Conservation (phyloP, 2,329 filamentous ascomycete genomes). For the Ceratocystis smalleyi region DNA sequence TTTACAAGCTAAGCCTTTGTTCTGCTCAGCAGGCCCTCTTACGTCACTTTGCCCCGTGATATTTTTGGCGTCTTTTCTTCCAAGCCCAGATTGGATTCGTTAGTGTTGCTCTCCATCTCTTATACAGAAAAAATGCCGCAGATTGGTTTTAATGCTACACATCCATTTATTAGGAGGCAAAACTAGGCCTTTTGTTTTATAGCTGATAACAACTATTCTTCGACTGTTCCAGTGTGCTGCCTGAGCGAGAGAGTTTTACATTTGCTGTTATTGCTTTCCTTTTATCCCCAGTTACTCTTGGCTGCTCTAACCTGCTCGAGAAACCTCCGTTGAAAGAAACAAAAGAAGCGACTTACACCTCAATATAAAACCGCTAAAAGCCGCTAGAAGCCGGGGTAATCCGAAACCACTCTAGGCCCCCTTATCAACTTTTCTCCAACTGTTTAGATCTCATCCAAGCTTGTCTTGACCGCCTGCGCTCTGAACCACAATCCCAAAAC, state of each 20-base stretch:
- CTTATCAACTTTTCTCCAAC: neutral
- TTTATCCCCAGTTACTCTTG: neutral
- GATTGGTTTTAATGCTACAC: neutral
- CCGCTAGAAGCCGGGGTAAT: neutral
- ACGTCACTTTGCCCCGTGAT: neutral
- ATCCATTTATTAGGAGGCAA: neutral
- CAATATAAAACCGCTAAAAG: neutral
- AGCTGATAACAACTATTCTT: neutral
- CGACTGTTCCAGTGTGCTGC: neutral
- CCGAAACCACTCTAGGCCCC: neutral
- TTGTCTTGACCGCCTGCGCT: neutral
- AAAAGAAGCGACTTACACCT: neutral
- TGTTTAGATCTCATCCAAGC: neutral
- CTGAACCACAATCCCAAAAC: neutral
- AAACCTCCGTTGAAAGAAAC: neutral
- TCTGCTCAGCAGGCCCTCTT: neutral
- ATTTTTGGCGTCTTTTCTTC: neutral
- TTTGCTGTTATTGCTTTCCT: neutral
- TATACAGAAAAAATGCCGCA: neutral
- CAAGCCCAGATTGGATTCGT: neutral
- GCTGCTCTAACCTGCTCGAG: neutral
- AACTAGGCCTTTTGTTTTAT: neutral
- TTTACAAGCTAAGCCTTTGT: neutral
- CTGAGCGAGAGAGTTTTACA: neutral
- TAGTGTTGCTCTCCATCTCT: neutral